Conservation (phyloP, 768 basidiomycete genomes). For the Xerocomellus chrysenteron region DNA sequence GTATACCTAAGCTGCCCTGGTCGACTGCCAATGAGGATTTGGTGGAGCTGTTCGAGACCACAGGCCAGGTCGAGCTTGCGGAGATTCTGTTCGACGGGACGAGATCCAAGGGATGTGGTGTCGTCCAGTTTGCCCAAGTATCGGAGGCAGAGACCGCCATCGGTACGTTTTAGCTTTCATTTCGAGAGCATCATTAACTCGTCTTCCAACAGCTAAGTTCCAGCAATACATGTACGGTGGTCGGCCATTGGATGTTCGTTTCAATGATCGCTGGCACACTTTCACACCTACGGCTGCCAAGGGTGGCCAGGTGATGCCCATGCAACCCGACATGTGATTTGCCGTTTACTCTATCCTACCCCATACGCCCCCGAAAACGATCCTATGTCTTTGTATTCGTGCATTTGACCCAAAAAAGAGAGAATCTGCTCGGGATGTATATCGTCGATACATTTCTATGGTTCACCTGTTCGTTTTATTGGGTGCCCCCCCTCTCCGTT, state of each 20-base stretch:
- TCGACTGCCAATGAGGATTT: slow-evolving; percentile 98
- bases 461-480: neutral
- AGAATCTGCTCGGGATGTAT: neutral
- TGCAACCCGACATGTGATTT: slow-evolving; percentile 53
- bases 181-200: neutral
- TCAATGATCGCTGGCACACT: slow-evolving; percentile 95
- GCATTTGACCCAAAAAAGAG: neutral
- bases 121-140: slow-evolving; percentile 90
- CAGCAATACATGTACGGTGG: slow-evolving; percentile 95
- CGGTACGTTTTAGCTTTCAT: slow-evolving; percentile 42
- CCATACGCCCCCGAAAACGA: neutral
- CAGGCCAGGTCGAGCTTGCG: slow-evolving; percentile 90
- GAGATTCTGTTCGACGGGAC: slow-evolving; percentile 94
- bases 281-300: slow-evolving; percentile 88
- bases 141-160: slow-evolving; percentile 93
- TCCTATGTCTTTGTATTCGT: neutral
- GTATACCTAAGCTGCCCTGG: slow-evolving; percentile 78
- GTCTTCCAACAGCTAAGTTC: slow-evolving; percentile 69
- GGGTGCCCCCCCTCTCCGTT: neutral
- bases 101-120: slow-evolving; percentile 91
- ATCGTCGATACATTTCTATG: neutral
- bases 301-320: slow-evolving; percentile 71
- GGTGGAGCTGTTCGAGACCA: slow-evolving; percentile 97
- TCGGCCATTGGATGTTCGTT: slow-evolving; percentile 84
- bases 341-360: neutral